A percentile compares a stretch with the other conserved stretches of the same genome.
These are phyloP conservation scores for Platanus orientalis DNA, from an alignment of 164 flowering plant species.

Conservation along the genomic window DNA sequence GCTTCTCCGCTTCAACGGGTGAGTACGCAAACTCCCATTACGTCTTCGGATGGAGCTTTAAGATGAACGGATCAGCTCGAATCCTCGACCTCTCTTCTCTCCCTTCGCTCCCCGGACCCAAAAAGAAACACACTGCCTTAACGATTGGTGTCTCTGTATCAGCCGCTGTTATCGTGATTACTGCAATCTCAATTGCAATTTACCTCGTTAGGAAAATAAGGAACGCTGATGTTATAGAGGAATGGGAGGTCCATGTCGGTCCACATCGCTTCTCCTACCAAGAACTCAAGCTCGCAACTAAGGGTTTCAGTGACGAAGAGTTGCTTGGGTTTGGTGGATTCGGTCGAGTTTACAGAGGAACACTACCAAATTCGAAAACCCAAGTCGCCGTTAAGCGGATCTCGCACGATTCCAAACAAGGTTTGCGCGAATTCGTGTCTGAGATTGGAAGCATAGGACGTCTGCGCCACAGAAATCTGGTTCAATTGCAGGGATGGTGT, in stretches of 20 bases:
- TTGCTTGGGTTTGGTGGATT: not conserved
- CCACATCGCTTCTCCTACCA: not conserved
- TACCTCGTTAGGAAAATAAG: too few species aligned
- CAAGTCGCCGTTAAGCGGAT: not conserved
- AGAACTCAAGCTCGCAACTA: not conserved
- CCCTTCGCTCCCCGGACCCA: constrained; percentile 12
- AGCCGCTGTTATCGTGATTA: not conserved
- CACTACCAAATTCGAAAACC: not conserved
- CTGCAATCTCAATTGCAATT: too few species aligned
- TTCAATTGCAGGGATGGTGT: too few species aligned
- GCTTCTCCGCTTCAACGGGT: constrained; percentile 14
- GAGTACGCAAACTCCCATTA: constrained; percentile 6
- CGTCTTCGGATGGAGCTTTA: constrained; percentile 20
- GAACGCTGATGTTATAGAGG: not conserved
- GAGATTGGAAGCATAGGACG: too few species aligned
- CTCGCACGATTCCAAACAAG: not conserved
- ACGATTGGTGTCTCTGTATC: constrained; percentile 5
- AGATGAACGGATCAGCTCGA: constrained; percentile 15
- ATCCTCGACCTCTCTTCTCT: not conserved
- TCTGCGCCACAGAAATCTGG: too few species aligned
- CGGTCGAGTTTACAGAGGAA: not conserved
- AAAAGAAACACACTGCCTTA: not conserved
- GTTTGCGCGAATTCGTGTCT: too few species aligned
- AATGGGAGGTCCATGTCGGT: not conserved
- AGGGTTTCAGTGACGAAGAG: not conserved